Conservation (phyloP, 108 stramenopile species). For the Craspedostauros australis region DNA sequence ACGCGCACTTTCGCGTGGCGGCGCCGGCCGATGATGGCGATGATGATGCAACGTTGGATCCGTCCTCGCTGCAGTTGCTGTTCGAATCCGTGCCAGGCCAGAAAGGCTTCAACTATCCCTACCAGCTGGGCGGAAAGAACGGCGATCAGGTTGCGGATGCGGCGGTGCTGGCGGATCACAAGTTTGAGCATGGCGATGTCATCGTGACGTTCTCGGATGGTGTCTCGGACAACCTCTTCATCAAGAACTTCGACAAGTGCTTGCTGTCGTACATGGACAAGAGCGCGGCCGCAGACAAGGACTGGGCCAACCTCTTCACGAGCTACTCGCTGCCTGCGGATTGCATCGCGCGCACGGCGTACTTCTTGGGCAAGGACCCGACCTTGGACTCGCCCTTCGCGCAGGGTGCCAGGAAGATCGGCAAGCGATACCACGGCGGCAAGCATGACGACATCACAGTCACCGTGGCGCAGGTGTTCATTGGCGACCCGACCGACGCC, state of each 20-base stretch:
- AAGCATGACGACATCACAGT: conserved; percentile 32
- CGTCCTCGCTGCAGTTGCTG: neutral
- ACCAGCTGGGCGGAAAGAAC: conserved; percentile 21
- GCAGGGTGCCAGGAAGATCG: conserved; percentile 9
- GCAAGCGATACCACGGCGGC: conserved; percentile 13
- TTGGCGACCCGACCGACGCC: neutral
- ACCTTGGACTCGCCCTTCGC: conserved; percentile 18
- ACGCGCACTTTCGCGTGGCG: conserved; percentile 10
- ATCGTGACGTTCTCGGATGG: conserved; percentile 23
- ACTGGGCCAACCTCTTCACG: neutral
- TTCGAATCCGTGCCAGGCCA: conserved; percentile 21
- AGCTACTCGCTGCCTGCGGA: conserved; percentile 15
- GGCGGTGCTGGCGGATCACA: conserved; percentile 1
- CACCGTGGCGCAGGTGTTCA: conserved; percentile 12
- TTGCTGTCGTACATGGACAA: neutral
- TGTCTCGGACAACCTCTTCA: conserved; percentile 18
- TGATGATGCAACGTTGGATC: neutral
- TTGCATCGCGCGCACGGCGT: conserved; percentile 20
- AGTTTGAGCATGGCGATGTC: conserved; percentile 8
- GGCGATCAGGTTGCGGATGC: conserved; percentile 16
- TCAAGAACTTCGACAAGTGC: conserved; percentile 12
- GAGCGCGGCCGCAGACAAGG: neutral
- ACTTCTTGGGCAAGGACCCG: conserved; percentile 15
- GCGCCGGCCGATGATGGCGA: neutral
- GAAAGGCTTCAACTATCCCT: conserved; percentile 25